Percentiles rank a stretch among this genome's conserved stretches.
phyloP scores from a whole-genome alignment of 805 yeast genomes.

The Sugiyamaella americana region DNA sequence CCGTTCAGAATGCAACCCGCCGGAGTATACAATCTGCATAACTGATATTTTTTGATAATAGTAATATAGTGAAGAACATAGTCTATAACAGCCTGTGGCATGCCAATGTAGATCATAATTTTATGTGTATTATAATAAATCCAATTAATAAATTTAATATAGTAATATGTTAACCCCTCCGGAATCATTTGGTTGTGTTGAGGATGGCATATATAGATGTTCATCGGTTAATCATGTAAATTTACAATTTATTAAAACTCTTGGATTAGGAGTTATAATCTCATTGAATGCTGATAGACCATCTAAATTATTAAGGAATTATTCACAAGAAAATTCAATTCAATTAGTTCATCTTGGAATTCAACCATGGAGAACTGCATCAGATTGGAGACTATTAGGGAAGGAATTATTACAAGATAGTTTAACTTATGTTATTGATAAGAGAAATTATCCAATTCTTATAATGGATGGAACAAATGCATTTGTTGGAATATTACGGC shows the following conservation, averaged over 20 bases:
- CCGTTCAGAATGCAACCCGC: too few relatives aligned
- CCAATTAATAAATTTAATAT: too few relatives aligned
- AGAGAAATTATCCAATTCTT: conserved; percentile 56
- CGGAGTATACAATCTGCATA: too few relatives aligned
- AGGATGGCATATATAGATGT: conserved; percentile 79
- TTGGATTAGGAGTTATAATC: conserved; percentile 60
- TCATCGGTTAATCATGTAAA: conserved; percentile 70
- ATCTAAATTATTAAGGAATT: conserved; percentile 59
- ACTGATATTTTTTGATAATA: too few relatives aligned
- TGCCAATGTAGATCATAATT: too few relatives aligned
- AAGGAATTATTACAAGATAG: conserved; percentile 58
- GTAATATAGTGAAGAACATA: too few relatives aligned
- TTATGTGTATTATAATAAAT: too few relatives aligned
- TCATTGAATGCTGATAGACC: conserved; percentile 84
- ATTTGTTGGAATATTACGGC: conserved; percentile 72
- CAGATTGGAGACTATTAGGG: conserved; percentile 72
- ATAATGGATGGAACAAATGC: conserved; percentile 77
- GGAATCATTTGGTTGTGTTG: conserved; percentile 85
- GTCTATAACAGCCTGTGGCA: too few relatives aligned
- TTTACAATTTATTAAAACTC: conserved; percentile 69
- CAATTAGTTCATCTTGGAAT: conserved; percentile 32
- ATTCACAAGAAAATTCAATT: conserved; percentile 43
- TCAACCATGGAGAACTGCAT: conserved; percentile 35
- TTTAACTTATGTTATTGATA: conserved; percentile 58
- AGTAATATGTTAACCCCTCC: conserved; percentile 81